phyloP scores from a whole-genome alignment of 1,284 basidiomycete genomes.

The Coniferiporia weirii region DNA sequence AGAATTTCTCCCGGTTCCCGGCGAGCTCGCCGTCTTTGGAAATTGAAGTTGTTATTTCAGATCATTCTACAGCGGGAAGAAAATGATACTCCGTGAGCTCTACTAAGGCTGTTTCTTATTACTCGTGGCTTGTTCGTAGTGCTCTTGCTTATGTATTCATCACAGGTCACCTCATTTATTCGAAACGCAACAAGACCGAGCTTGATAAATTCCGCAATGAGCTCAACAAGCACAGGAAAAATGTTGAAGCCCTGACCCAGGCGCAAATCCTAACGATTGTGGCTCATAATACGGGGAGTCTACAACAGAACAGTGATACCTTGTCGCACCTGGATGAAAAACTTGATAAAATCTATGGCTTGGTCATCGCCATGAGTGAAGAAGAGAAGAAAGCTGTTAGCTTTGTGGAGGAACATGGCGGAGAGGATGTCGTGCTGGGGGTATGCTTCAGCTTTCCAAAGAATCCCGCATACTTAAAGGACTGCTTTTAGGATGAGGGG shows the following conservation, averaged over 20 bases:
- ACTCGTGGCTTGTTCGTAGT: too few species aligned
- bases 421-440: not conserved
- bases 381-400: constrained; percentile 5
- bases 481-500: constrained; percentile 7
- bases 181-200: constrained; percentile 11
- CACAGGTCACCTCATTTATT: constrained; percentile 13
- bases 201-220: constrained; percentile 12
- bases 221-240: constrained; percentile 9
- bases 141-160: too few species aligned
- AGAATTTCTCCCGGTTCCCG: too few species aligned
- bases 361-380: constrained; percentile 7
- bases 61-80: constrained; percentile 17
- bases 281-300: constrained; percentile 5
- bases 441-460: not conserved
- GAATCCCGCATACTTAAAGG: not conserved
- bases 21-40: not conserved
- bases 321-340: constrained; percentile 13
- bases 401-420: constrained; percentile 9
- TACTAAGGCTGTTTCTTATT: not conserved
- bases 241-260: constrained; percentile 12
- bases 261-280: constrained; percentile 16
- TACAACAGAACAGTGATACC: not conserved
- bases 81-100: constrained; percentile 17
- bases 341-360: constrained; percentile 1
- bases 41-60: not conserved